Conservation (phyloP, 331 rosid species). For the Quercus phellos region DNA sequence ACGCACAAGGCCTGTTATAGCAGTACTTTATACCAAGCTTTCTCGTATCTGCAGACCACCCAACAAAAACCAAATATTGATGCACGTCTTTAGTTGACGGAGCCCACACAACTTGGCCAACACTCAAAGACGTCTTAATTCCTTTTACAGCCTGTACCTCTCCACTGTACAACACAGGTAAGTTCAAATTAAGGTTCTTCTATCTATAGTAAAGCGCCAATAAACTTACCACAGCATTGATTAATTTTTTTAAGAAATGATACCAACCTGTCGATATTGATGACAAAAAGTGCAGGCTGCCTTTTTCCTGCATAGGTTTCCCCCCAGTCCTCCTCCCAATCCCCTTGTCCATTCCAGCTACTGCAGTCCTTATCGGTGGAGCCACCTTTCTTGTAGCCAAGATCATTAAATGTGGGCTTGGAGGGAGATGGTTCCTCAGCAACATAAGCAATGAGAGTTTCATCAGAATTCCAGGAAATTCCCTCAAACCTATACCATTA, state of each 20-base stretch:
- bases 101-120: slow-evolving; percentile 95
- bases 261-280: slow-evolving; percentile 55
- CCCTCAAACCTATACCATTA: slow-evolving; percentile 78
- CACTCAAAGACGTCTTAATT: slow-evolving; percentile 65
- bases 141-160: slow-evolving; percentile 72
- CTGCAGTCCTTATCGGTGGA: slow-evolving; percentile 53
- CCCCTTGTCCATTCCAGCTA: slow-evolving; percentile 91
- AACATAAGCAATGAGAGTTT: slow-evolving; percentile 72
- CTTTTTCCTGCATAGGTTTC: slow-evolving; percentile 89
- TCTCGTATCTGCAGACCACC: slow-evolving; percentile 74
- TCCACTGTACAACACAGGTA: slow-evolving; percentile 48
- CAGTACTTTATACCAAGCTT: slow-evolving; percentile 92
- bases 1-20: slow-evolving; percentile 78
- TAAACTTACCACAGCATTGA: background rate
- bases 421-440: slow-evolving; percentile 83
- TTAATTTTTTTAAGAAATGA: background rate
- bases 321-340: slow-evolving; percentile 93
- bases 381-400: slow-evolving; percentile 58
- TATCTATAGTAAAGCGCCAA: background rate
- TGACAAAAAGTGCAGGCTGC: slow-evolving; percentile 84
- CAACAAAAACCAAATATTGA: slow-evolving; percentile 79
- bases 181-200: slow-evolving; percentile 7
- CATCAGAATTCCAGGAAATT: slow-evolving; percentile 79
- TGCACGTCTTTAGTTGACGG: slow-evolving; percentile 48
- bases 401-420: slow-evolving; percentile 67